phyloP scores from a whole-genome alignment of 148 eudicot species.

The Rhododendron henanense region DNA sequence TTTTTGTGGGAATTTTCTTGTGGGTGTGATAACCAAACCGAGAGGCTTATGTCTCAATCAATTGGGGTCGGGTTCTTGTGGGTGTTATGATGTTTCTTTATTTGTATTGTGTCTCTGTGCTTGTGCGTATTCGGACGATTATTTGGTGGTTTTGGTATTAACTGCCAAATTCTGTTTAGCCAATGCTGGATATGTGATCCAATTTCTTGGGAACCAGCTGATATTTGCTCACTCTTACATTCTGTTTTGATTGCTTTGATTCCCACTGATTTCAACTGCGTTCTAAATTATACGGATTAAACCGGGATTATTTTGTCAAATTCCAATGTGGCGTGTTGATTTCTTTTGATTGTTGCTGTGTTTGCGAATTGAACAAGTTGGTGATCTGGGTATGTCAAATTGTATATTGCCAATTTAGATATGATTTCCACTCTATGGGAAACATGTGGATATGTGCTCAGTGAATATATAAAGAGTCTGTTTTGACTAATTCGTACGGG shows the following conservation, averaged over 20 bases:
- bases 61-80: neutral
- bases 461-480: neutral
- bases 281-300: neutral
- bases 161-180: neutral
- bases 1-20: neutral
- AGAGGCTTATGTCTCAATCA: too few relatives aligned
- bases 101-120: neutral
- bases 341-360: neutral
- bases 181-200: neutral
- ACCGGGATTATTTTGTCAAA: slow-evolving; percentile 9
- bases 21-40: neutral
- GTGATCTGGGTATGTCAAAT: slow-evolving; percentile 11
- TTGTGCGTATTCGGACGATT: neutral
- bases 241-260: neutral
- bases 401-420: neutral
- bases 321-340: neutral
- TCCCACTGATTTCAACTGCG: neutral
- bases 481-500: neutral
- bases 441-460: neutral
- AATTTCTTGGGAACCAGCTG: neutral
- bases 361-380: slow-evolving; percentile 7
- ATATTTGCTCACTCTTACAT: neutral
- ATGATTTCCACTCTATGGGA: neutral
- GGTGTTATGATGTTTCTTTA: neutral
- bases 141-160: neutral